Percentiles rank a stretch among this genome's conserved stretches.
Evolutionary conservation across 441 rosid genomes (phyloP).

Genomic region (Pelargonium citronellum): DNA sequence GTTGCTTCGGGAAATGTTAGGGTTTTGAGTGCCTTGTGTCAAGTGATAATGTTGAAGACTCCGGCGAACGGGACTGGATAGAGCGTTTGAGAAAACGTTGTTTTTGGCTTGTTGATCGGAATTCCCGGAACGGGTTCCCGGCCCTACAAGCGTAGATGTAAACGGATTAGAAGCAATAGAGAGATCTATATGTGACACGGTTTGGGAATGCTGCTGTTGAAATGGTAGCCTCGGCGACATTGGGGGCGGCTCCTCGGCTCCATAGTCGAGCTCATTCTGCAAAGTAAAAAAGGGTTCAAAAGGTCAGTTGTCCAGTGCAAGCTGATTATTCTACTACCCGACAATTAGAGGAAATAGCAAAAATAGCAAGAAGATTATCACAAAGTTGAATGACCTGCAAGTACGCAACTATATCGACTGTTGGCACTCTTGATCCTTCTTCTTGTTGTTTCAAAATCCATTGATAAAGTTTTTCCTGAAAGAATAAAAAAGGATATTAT

Average conservation of each 20-base stretch:
- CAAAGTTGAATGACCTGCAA: conserved; percentile 41
- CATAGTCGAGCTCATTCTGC: conserved; percentile 53
- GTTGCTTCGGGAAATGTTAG: conserved; percentile 13
- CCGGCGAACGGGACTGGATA: conserved; percentile 57
- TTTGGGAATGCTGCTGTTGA: conserved; percentile 38
- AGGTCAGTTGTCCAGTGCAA: no score
- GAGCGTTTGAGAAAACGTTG: conserved; percentile 44
- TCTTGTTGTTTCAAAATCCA: conserved; percentile 60
- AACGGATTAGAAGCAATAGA: conserved; percentile 34
- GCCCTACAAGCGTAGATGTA: conserved; percentile 25
- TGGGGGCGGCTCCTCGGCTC: conserved; percentile 36
- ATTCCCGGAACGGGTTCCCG: conserved; percentile 25
- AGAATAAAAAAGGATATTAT: background rate
- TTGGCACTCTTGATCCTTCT: conserved; percentile 49
- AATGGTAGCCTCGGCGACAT: conserved; percentile 37
- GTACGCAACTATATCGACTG: conserved; percentile 43
- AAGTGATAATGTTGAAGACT: conserved; percentile 53
- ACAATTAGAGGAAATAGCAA: background rate
- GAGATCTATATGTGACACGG: conserved; percentile 12
- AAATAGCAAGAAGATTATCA: conserved; percentile 6
- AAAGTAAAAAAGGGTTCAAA: background rate
- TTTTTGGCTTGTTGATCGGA: conserved; percentile 39
- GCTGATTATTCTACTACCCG: no score
- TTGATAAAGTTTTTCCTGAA: conserved; percentile 55
- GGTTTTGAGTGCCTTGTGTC: conserved; percentile 20